These are phyloP conservation scores for Ilex aquifolium DNA, from an alignment of 257 asterid species.

Conservation along the genomic window DNA sequence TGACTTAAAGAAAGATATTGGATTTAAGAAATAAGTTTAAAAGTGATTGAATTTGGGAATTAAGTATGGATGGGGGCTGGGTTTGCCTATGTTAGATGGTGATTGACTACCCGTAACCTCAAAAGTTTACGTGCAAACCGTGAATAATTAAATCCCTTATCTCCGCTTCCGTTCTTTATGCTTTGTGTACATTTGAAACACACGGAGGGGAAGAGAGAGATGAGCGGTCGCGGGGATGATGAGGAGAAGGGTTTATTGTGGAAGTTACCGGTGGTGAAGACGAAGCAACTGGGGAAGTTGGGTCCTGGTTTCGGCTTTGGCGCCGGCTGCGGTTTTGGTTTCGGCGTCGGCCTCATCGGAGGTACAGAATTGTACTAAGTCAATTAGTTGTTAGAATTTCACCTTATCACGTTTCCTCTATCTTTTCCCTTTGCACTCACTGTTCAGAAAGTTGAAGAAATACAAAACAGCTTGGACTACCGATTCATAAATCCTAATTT, in stretches of 20 bases:
- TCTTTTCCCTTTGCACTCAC: background rate
- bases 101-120: too few species aligned
- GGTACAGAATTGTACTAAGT: constrained; percentile 20
- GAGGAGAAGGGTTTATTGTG: constrained; percentile 64
- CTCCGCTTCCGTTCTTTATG: too few species aligned
- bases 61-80: too few species aligned
- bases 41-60: too few species aligned
- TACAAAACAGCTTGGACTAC: background rate
- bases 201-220: background rate
- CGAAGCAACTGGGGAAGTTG: constrained; percentile 56
- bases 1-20: too few species aligned
- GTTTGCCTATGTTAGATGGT: too few species aligned
- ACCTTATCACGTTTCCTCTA: background rate
- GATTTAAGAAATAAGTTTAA: too few species aligned
- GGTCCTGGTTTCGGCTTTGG: constrained; percentile 91
- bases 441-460: background rate
- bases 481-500: too few species aligned
- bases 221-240: constrained; percentile 29
- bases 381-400: background rate
- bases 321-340: constrained; percentile 82
- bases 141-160: too few species aligned
- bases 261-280: constrained; percentile 68
- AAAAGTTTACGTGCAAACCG: too few species aligned
- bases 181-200: too few species aligned
- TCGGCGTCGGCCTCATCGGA: constrained; percentile 70